These are phyloP conservation scores for Beverwykella pulmonaria DNA, from an alignment of 495 filamentous ascomycete genomes.

Conservation along the genomic window DNA sequence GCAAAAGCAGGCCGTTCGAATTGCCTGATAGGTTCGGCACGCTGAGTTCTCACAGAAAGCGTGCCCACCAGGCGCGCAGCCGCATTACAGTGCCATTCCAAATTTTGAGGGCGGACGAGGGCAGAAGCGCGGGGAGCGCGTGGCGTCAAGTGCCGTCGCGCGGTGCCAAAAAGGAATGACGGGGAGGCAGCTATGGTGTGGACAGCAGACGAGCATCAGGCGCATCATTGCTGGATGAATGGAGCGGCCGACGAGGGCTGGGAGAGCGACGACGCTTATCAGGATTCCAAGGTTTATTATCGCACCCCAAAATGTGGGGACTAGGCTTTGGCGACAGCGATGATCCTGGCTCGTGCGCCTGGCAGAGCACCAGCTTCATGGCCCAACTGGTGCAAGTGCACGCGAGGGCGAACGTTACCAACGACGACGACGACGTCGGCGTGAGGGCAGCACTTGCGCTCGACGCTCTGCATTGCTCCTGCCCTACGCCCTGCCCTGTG, in stretches of 20 bases:
- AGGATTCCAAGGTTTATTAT: constrained; percentile 32
- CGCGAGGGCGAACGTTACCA: background rate
- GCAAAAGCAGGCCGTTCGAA: constrained; percentile 17
- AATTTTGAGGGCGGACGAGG: background rate
- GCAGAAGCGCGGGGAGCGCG: constrained; percentile 2
- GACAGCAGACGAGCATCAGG: constrained; percentile 19
- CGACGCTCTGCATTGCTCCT: background rate
- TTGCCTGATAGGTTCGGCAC: constrained; percentile 25
- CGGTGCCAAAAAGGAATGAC: constrained; percentile 6
- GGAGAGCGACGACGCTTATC: constrained; percentile 31
- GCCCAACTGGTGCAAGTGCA: background rate
- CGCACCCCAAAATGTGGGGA: constrained; percentile 18
- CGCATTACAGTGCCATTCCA: constrained; percentile 24
- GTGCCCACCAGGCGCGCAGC: constrained; percentile 10
- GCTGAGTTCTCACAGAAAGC: constrained; percentile 20
- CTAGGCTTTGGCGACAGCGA: constrained; percentile 15
- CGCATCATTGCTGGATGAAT: background rate
- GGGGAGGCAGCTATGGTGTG: constrained; percentile 8
- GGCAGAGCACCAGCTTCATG: background rate
- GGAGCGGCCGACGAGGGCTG: background rate
- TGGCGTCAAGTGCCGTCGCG: constrained; percentile 9
- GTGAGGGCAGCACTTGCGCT: background rate
- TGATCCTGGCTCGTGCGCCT: constrained; percentile 20
- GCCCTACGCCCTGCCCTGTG: background rate
- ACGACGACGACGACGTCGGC: background rate